Evolutionary conservation across 768 basidiomycete species (phyloP).

Genomic region (Podaxis mareebaensis): DNA sequence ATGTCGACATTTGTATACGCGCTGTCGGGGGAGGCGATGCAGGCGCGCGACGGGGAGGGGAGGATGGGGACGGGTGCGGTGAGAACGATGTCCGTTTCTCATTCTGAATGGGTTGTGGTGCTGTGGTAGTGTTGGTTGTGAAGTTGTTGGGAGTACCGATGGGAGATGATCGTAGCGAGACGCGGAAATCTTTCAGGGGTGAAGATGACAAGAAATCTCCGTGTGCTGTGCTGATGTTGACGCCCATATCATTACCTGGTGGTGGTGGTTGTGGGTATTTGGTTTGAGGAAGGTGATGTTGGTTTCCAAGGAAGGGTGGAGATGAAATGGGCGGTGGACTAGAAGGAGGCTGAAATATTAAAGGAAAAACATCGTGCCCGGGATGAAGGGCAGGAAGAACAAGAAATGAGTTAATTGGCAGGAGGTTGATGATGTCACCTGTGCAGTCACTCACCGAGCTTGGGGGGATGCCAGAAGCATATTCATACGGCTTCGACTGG

Average conservation of each 20-base stretch:
- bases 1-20: neutral
- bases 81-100: neutral
- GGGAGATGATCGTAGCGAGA: constrained; percentile 8
- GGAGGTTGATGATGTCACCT: constrained; percentile 23
- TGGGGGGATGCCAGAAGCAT: constrained; percentile 19
- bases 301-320: constrained; percentile 1
- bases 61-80: neutral
- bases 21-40: neutral
- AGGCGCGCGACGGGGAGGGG: constrained; percentile 5
- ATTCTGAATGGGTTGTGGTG: neutral
- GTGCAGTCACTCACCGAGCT: constrained; percentile 25
- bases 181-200: constrained; percentile 4
- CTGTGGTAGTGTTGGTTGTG: neutral
- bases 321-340: constrained; percentile 13
- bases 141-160: neutral
- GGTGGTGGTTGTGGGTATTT: neutral
- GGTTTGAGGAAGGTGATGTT: neutral
- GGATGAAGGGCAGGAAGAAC: constrained; percentile 1
- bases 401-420: neutral
- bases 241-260: constrained; percentile 13
- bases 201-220: neutral
- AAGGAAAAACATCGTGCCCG: neutral
- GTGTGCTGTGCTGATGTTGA: constrained; percentile 5
- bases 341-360: constrained; percentile 9
- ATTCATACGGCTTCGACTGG: constrained; percentile 17